phyloP scores from a whole-genome alignment of 2,329 filamentous ascomycete genomes.

The Xylariaceae sp. region DNA sequence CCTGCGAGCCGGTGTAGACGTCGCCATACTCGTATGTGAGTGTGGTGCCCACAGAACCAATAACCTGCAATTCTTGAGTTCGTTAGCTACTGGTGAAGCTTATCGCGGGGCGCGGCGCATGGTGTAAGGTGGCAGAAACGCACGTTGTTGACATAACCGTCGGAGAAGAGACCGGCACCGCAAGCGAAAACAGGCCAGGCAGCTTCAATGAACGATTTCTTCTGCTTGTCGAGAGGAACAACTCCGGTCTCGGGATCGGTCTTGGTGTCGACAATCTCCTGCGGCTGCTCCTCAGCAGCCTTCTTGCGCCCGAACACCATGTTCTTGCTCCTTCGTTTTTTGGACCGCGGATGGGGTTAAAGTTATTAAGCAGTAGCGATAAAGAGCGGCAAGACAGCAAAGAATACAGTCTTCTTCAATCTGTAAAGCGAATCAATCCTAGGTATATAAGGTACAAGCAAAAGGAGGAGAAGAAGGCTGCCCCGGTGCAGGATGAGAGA shows the following conservation, averaged over 20 bases:
- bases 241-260: conserved; percentile 14
- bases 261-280: conserved; percentile 12
- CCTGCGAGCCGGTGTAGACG: conserved; percentile 64
- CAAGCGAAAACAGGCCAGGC: conserved; percentile 75
- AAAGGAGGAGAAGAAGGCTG: no score
- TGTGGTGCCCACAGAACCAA: conserved; percentile 81
- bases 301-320: conserved; percentile 25
- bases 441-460: no score
- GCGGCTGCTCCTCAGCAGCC: conserved; percentile 15
- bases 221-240: conserved; percentile 23
- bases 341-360: no score
- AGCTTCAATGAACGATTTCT: conserved; percentile 29
- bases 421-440: no score
- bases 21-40: conserved; percentile 64
- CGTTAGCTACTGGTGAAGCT: neutral
- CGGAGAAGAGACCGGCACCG: conserved; percentile 84
- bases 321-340: neutral
- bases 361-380: no score
- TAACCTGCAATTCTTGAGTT: conserved; percentile 61
- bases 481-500: no score
- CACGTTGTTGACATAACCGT: conserved; percentile 89
- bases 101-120: neutral
- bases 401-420: no score
- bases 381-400: no score
- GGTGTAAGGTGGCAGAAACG: conserved; percentile 6